phyloP scores from a whole-genome alignment of 495 filamentous ascomycete genomes.

The Neurospora cerealis region DNA sequence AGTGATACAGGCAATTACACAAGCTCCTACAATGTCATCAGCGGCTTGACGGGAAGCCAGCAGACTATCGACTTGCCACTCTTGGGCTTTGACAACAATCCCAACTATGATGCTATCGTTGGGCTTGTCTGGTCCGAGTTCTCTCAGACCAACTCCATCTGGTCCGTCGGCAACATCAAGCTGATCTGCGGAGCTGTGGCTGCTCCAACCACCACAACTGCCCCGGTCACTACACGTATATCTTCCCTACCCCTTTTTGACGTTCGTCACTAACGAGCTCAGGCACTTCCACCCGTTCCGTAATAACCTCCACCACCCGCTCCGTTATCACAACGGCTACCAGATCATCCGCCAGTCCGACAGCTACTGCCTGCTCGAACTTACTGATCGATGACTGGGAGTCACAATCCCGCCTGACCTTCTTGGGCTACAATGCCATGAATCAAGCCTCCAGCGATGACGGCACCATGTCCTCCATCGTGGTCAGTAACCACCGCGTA shows the following conservation, averaged over 20 bases:
- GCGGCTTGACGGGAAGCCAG: constrained; percentile 38
- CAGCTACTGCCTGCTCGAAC: constrained; percentile 32
- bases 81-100: constrained; percentile 35
- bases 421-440: constrained; percentile 54
- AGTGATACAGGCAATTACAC: constrained; percentile 27
- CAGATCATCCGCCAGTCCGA: constrained; percentile 9
- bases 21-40: constrained; percentile 36
- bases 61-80: constrained; percentile 46
- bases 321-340: constrained; percentile 3
- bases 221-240: constrained; percentile 11
- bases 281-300: constrained; percentile 10
- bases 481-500: constrained; percentile 38
- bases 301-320: constrained; percentile 6
- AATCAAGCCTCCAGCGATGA: constrained; percentile 49
- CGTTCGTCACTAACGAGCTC: not conserved
- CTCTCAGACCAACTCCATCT: constrained; percentile 29
- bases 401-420: constrained; percentile 55
- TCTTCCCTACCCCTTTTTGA: not conserved
- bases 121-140: constrained; percentile 44
- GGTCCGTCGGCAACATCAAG: constrained; percentile 44
- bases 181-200: constrained; percentile 33
- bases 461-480: constrained; percentile 47
- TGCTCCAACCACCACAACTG: constrained; percentile 6
- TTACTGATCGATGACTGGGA: constrained; percentile 52
- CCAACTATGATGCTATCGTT: constrained; percentile 43